phyloP scores from a whole-genome alignment of 768 basidiomycete species.

The Lanmaoa pseudosensibilis region DNA sequence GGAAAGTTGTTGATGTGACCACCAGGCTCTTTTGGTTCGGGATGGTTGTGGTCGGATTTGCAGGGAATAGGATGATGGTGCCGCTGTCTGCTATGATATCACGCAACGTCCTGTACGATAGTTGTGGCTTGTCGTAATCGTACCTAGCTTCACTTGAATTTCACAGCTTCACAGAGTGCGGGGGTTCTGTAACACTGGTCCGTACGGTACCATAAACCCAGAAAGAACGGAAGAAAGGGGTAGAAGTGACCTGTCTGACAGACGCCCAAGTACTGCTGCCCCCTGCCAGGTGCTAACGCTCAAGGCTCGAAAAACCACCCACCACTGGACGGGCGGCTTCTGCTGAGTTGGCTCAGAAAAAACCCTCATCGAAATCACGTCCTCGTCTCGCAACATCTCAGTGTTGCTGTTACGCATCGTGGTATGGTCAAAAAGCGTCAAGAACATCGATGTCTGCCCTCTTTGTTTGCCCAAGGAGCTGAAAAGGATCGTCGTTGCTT shows the following conservation, averaged over 20 bases:
- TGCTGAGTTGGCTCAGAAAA: neutral
- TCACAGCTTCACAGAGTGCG: too few species aligned
- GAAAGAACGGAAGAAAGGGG: too few species aligned
- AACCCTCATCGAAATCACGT: neutral
- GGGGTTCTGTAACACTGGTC: too few species aligned
- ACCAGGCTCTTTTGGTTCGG: neutral
- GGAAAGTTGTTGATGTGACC: neutral
- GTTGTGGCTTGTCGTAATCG: neutral
- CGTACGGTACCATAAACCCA: too few species aligned
- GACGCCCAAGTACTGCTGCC: too few species aligned
- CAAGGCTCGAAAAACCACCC: too few species aligned
- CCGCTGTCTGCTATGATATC: conserved; percentile 4
- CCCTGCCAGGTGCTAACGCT: too few species aligned
- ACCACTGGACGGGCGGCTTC: neutral
- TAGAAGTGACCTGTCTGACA: too few species aligned
- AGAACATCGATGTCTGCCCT: too few species aligned
- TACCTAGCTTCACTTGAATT: neutral
- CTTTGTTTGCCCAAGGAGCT: too few species aligned
- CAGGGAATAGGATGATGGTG: neutral
- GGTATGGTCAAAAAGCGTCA: too few species aligned
- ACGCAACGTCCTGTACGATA: neutral
- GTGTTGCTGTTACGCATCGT: neutral
- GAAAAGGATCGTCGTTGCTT: neutral
- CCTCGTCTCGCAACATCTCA: neutral
- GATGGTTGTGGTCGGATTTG: neutral